Percentiles rank a stretch among this genome's conserved stretches.
These are phyloP conservation scores for Dryas drummondii DNA, from an alignment of 306 rosid species.

Conservation along the genomic window DNA sequence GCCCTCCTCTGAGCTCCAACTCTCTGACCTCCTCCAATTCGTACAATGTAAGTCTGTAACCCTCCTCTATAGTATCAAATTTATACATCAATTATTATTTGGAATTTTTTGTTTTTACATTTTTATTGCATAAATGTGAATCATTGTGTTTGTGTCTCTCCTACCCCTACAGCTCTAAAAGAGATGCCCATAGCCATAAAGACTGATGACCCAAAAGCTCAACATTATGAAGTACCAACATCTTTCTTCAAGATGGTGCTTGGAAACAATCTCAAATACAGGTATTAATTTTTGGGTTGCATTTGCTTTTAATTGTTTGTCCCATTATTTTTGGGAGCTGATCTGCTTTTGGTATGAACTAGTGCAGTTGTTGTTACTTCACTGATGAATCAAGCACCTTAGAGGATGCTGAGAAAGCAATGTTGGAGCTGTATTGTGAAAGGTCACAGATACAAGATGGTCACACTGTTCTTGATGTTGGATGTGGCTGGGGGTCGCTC, in stretches of 20 bases:
- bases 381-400: constrained; percentile 52
- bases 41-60: constrained; percentile 44
- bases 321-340: not conserved
- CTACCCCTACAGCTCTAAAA: constrained; percentile 47
- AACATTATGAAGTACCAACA: constrained; percentile 85
- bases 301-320: not conserved
- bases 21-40: constrained; percentile 56
- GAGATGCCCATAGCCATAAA: constrained; percentile 86
- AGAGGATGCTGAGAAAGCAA: constrained; percentile 87
- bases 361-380: constrained; percentile 78
- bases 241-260: constrained; percentile 88
- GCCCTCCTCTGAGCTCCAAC: constrained; percentile 62
- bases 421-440: constrained; percentile 67
- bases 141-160: too few species aligned
- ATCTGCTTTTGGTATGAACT: constrained; percentile 14
- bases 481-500: constrained; percentile 97
- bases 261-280: constrained; percentile 77
- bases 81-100: too few species aligned
- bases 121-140: too few species aligned
- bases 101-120: too few species aligned
- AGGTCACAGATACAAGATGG: constrained; percentile 74
- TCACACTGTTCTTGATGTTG: constrained; percentile 73
- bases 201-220: constrained; percentile 72
- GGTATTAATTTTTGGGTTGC: constrained; percentile 32
- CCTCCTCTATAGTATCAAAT: not conserved